Percentiles rank a stretch among this genome's conserved stretches.
Evolutionary conservation across 208 protist species (phyloP).

Genomic region (Blechomonas ayalai): DNA sequence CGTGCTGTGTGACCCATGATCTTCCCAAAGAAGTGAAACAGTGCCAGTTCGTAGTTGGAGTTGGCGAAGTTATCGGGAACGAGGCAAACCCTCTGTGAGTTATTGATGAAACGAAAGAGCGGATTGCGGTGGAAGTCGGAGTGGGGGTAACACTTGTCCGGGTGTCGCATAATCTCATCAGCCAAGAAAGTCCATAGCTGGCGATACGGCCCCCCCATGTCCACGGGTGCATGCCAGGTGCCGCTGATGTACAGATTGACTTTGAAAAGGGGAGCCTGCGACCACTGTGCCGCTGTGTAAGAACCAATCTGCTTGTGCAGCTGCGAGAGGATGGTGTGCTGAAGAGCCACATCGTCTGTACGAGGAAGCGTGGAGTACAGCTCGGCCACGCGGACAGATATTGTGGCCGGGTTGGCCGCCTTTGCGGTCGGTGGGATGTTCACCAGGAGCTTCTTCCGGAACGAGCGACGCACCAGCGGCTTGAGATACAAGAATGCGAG

Average conservation of each 20-base stretch:
- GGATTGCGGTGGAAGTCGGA: constrained; percentile 81
- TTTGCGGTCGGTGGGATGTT: constrained; percentile 60
- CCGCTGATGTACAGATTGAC: constrained; percentile 76
- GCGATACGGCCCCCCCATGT: constrained; percentile 86
- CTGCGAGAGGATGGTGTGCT: constrained; percentile 76
- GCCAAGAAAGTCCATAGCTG: constrained; percentile 86
- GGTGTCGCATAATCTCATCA: constrained; percentile 83
- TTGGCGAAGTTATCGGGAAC: constrained; percentile 72
- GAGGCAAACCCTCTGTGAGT: constrained; percentile 73
- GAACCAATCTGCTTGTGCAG: constrained; percentile 83
- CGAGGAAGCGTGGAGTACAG: constrained; percentile 69
- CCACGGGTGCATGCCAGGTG: constrained; percentile 68
- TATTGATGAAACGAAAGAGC: constrained; percentile 81
- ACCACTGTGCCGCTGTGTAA: constrained; percentile 57
- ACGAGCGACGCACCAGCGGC: constrained; percentile 69
- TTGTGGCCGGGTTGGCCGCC: constrained; percentile 21
- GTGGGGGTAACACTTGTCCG: constrained; percentile 79
- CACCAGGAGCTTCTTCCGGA: constrained; percentile 63
- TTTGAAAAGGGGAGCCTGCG: constrained; percentile 67
- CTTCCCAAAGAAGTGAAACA: constrained; percentile 89
- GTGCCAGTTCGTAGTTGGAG: constrained; percentile 60
- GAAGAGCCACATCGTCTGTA: constrained; percentile 62
- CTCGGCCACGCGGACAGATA: constrained; percentile 70
- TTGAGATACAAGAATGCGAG: constrained; percentile 76
- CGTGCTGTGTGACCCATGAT: constrained; percentile 78